Evolutionary conservation across 345 rosid genomes (phyloP), one percentile per base, ranked within the genome.

Genomic region (Lepidium aucheri): DNA sequence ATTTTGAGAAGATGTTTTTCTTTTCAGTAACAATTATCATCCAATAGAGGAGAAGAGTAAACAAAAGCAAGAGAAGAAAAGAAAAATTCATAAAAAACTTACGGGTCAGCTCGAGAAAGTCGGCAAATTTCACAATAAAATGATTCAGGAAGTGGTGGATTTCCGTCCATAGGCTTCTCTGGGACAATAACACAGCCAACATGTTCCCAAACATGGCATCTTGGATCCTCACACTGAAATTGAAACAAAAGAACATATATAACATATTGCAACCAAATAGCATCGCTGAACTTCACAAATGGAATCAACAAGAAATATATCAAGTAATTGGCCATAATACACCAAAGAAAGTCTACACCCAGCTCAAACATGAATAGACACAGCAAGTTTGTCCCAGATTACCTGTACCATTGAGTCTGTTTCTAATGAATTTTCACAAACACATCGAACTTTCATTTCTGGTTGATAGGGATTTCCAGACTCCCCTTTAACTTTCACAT

Each of bases 71-170:
- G 30, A 26, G 30, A 26, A 14, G 22, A 36, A 28, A 33, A 26
- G 22, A 30, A 60, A 49, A 63, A 51, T 28, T 49, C n/a, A 36
- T 20, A 26, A 38, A 38, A 68, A 68, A 68, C 99, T n/a, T 85
- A 94, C 99, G 97, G 99, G 72, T 94, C 99, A 74, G 96, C 95
- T 51, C 96, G 88, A 66, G 79, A 76, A 60, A 95, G 95, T 58
- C 99, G 88, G 70, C 96, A 91, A 56, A 84, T 68, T 77, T 91
- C 98, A 68, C 99, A 94, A 57, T 82, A 90, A 77, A 85, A 94
- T 59, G 76, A 32, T 35, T 91, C 93, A 28, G 96, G 96, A 76
- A 79, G 49, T 18, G 76, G 86, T 10, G 75, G 87, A 75, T 14
- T 79, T 59, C 82, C 89, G 54, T 94, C 93, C 78, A 67, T 63